Conservation (phyloP, 2,329 filamentous ascomycete species). For the Aspergillus calidoustus region DNA sequence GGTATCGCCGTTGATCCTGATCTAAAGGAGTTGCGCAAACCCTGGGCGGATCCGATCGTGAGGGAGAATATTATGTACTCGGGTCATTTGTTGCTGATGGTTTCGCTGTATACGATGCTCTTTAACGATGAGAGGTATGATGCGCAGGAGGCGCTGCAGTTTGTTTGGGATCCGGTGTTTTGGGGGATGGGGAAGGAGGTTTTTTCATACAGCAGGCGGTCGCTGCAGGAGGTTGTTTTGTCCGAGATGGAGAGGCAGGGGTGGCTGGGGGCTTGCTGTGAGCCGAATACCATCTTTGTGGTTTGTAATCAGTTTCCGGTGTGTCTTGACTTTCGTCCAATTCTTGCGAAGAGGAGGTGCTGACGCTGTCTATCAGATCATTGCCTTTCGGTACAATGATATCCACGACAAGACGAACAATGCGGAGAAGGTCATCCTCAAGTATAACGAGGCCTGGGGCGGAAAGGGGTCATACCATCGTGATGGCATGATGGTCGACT, state of each 20-base stretch:
- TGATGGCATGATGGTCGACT: slow-evolving; percentile 33
- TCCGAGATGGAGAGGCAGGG: slow-evolving; percentile 44
- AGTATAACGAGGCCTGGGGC: slow-evolving; percentile 43
- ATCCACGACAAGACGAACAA: slow-evolving; percentile 38
- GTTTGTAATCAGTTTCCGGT: slow-evolving; percentile 52
- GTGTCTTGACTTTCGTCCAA: slow-evolving; percentile 6
- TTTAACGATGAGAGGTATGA: slow-evolving; percentile 50
- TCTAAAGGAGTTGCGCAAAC: slow-evolving; percentile 44
- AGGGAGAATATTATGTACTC: slow-evolving; percentile 51
- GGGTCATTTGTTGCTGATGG: slow-evolving; percentile 48
- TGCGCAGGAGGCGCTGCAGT: slow-evolving; percentile 35
- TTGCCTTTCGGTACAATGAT: slow-evolving; percentile 46
- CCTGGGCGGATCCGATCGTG: slow-evolving; percentile 48
- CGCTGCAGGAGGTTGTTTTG: slow-evolving; percentile 41
- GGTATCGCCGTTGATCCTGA: slow-evolving; percentile 42
- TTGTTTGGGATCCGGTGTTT: slow-evolving; percentile 47
- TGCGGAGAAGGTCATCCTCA: slow-evolving; percentile 38
- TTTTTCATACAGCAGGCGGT: slow-evolving; percentile 39
- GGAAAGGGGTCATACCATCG: slow-evolving; percentile 35
- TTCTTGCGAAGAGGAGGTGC: background rate
- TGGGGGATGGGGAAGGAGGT: slow-evolving; percentile 44
- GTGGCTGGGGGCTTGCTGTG: slow-evolving; percentile 51
- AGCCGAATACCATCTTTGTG: slow-evolving; percentile 44
- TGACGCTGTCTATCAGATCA: slow-evolving; percentile 30
- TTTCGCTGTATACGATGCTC: slow-evolving; percentile 47